Conservation (phyloP, 495 filamentous ascomycete species). For the Penicillium bovifimosum region DNA sequence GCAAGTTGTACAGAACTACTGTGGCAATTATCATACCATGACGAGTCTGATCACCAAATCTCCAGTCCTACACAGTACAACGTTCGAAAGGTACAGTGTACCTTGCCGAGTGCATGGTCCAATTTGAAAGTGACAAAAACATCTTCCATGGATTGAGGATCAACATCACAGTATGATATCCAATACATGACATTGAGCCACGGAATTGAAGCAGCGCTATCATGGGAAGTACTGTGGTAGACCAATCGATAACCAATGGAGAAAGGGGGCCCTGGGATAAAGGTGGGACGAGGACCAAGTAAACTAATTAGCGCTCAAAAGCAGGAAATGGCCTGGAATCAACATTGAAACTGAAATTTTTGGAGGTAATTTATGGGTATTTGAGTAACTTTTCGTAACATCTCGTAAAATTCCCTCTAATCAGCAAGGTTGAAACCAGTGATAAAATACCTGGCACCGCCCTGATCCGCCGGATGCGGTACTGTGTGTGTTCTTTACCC, state of each 20-base stretch:
- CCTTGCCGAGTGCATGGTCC: constrained; percentile 1
- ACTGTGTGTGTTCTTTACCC: constrained; percentile 19
- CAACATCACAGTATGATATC: not conserved
- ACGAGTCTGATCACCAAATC: not conserved
- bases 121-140: not conserved
- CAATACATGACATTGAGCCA: too few species aligned
- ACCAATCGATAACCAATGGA: not conserved
- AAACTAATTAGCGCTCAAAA: constrained; percentile 7
- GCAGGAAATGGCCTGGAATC: constrained; percentile 5
- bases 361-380: not conserved
- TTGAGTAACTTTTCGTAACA: not conserved
- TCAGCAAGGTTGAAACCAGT: not conserved
- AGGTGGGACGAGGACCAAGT: constrained; percentile 12
- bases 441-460: constrained; percentile 1
- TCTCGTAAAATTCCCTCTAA: not conserved
- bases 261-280: constrained; percentile 15
- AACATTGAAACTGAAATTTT: not conserved
- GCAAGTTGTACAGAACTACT: not conserved
- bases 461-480: constrained; percentile 16
- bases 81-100: not conserved
- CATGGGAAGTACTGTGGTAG: too few species aligned
- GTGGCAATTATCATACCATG: not conserved
- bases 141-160: not conserved
- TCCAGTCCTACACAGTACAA: not conserved
- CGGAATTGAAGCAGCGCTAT: too few species aligned